phyloP scores from a whole-genome alignment of 441 rosid genomes.

The Populus hybrid region DNA sequence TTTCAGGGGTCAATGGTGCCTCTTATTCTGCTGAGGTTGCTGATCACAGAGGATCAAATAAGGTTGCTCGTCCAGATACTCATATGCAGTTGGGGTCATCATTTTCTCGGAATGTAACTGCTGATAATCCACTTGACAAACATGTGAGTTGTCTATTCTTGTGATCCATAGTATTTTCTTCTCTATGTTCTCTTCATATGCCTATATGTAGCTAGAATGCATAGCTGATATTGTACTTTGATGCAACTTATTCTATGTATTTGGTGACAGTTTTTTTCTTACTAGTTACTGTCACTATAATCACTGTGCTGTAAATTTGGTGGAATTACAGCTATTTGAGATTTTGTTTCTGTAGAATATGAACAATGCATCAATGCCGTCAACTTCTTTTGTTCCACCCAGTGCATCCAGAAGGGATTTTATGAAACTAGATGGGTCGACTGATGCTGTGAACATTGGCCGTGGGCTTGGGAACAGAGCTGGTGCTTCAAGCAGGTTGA shows the following conservation, averaged over 20 bases:
- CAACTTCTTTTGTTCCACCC: constrained; percentile 9
- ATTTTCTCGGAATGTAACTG: constrained; percentile 2
- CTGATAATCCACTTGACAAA: constrained; percentile 7
- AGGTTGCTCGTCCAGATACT: constrained; percentile 1
- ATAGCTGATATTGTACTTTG: neutral
- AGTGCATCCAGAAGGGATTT: too few relatives aligned
- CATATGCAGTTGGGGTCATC: neutral
- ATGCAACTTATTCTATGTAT: neutral
- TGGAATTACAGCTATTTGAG: neutral
- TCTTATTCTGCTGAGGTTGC: constrained; percentile 9
- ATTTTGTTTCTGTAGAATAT: constrained; percentile 9
- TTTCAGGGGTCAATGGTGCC: constrained; percentile 10
- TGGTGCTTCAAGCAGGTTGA: too few relatives aligned
- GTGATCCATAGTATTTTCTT: neutral
- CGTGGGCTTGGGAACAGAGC: too few relatives aligned
- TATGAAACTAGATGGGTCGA: too few relatives aligned
- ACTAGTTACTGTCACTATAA: neutral
- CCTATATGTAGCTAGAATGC: neutral
- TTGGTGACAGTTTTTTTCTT: neutral
- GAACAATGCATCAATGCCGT: constrained; percentile 2
- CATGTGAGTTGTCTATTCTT: constrained; percentile 1
- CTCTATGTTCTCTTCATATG: neutral
- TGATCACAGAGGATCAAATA: constrained; percentile 3
- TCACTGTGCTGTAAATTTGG: neutral
- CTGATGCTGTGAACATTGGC: too few relatives aligned